A percentile compares a stretch with the other conserved stretches of the same genome.
These are phyloP conservation scores for Fusarium sp. DNA, from an alignment of 2,329 filamentous ascomycete genomes.

Conservation along the genomic window DNA sequence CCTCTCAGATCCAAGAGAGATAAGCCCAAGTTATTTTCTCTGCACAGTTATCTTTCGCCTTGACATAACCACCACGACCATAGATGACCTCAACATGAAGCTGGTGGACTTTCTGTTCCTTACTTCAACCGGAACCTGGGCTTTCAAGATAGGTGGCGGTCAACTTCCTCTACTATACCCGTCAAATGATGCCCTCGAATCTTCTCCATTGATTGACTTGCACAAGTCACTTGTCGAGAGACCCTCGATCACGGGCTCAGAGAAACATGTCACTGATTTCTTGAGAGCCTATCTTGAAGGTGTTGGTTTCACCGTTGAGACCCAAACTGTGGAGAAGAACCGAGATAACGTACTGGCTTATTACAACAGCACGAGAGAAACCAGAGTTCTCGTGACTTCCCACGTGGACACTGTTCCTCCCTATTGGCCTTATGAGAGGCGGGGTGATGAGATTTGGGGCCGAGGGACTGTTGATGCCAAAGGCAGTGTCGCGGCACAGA, in stretches of 20 bases:
- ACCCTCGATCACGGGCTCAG: slow-evolving; percentile 4
- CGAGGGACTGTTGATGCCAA: slow-evolving; percentile 14
- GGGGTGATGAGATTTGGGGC: slow-evolving; percentile 21
- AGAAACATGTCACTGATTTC: slow-evolving; percentile 7
- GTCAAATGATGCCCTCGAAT: background rate
- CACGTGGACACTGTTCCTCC: slow-evolving; percentile 21
- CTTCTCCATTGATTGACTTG: background rate
- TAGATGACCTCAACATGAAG: background rate
- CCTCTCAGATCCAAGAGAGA: no score
- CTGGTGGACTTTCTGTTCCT: background rate
- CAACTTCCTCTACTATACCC: background rate
- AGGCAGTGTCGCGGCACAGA: slow-evolving; percentile 5
- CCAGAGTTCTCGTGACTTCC: slow-evolving; percentile 8
- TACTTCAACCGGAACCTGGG: background rate
- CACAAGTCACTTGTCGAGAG: slow-evolving; percentile 10
- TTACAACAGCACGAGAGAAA: background rate
- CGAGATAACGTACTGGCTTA: slow-evolving; percentile 14
- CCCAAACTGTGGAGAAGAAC: background rate
- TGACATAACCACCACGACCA: background rate
- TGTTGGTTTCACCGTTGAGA: background rate
- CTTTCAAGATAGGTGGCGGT: background rate
- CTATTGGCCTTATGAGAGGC: slow-evolving; percentile 13
- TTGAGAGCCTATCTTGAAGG: slow-evolving; percentile 3
- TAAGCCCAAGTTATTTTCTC: background rate
- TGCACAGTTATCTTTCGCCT: slow-evolving; percentile 1